phyloP scores from a whole-genome alignment of 1,284 basidiomycete genomes.

The Leccinum holopus region DNA sequence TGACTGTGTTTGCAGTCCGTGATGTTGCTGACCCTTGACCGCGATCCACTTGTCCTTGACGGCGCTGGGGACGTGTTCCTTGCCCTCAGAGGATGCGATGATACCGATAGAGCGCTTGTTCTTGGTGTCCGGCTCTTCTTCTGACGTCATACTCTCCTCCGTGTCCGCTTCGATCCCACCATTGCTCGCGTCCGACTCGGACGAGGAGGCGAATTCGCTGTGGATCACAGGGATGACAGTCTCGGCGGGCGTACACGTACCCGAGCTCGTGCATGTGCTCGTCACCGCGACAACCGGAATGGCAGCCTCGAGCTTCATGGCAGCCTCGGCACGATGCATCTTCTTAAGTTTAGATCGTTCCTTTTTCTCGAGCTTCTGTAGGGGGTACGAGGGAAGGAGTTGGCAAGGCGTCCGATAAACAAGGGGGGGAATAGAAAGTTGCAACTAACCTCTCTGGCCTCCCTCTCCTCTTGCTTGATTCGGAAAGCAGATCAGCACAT shows the following conservation, averaged over 20 bases:
- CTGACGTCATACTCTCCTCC: slow-evolving; percentile 68
- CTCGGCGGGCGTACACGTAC: slow-evolving; percentile 31
- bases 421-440: neutral
- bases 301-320: slow-evolving; percentile 32
- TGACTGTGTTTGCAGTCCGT: neutral
- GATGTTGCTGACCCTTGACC: slow-evolving; percentile 43
- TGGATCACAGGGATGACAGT: slow-evolving; percentile 27
- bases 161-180: slow-evolving; percentile 65
- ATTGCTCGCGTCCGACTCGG: slow-evolving; percentile 57
- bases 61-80: slow-evolving; percentile 16
- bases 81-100: slow-evolving; percentile 30
- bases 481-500: slow-evolving; percentile 20
- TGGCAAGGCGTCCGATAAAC: neutral
- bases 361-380: slow-evolving; percentile 55
- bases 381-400: neutral
- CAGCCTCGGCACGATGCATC: slow-evolving; percentile 38
- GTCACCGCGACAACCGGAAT: slow-evolving; percentile 24
- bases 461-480: slow-evolving; percentile 49
- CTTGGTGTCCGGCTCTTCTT: slow-evolving; percentile 57
- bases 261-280: slow-evolving; percentile 1
- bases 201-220: slow-evolving; percentile 40
- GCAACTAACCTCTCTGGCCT: slow-evolving; percentile 48
- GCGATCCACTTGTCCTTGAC: slow-evolving; percentile 72
- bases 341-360: slow-evolving; percentile 60
- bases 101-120: slow-evolving; percentile 12